These are phyloP conservation scores for Bertia moriformis DNA, from an alignment of 2,329 filamentous ascomycete genomes.

Conservation along the genomic window DNA sequence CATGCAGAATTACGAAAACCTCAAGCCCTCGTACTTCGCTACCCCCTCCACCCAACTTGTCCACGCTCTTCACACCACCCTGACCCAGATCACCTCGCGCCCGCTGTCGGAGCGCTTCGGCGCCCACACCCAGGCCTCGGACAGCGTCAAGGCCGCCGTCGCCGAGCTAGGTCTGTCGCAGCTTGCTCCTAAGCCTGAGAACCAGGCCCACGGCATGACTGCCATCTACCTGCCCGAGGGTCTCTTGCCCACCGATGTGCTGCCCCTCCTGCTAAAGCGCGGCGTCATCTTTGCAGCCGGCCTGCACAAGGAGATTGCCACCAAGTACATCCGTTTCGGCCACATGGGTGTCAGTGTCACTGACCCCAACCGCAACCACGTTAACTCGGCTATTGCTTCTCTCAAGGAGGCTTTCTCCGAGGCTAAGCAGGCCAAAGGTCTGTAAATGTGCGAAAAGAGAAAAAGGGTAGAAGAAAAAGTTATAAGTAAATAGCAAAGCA, in stretches of 20 bases:
- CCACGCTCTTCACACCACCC: constrained; percentile 77
- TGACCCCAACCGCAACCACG: constrained; percentile 64
- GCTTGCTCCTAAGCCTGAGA: constrained; percentile 68
- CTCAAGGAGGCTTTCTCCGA: constrained; percentile 63
- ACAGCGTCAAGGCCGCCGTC: constrained; percentile 75
- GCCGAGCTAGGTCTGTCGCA: constrained; percentile 72
- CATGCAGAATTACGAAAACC: constrained; percentile 97
- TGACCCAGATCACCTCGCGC: constrained; percentile 70
- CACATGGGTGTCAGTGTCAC: constrained; percentile 94
- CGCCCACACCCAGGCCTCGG: constrained; percentile 62
- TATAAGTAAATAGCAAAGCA: no score
- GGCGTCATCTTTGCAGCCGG: constrained; percentile 90
- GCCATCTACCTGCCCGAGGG: constrained; percentile 87
- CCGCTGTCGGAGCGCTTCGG: constrained; percentile 74
- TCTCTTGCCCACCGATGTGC: constrained; percentile 64
- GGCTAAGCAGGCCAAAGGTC: constrained; percentile 5
- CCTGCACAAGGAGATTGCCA: constrained; percentile 86
- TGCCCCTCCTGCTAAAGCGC: constrained; percentile 72
- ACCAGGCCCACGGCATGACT: constrained; percentile 96
- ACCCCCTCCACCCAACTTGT: constrained; percentile 90
- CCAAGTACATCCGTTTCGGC: constrained; percentile 88
- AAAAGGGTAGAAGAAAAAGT: no score
- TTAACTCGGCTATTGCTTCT: constrained; percentile 70
- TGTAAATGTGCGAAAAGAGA: no score
- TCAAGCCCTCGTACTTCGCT: constrained; percentile 95